These are phyloP conservation scores for Aspergillus sp. DNA, from an alignment of 2,329 filamentous ascomycete genomes.

Conservation along the genomic window DNA sequence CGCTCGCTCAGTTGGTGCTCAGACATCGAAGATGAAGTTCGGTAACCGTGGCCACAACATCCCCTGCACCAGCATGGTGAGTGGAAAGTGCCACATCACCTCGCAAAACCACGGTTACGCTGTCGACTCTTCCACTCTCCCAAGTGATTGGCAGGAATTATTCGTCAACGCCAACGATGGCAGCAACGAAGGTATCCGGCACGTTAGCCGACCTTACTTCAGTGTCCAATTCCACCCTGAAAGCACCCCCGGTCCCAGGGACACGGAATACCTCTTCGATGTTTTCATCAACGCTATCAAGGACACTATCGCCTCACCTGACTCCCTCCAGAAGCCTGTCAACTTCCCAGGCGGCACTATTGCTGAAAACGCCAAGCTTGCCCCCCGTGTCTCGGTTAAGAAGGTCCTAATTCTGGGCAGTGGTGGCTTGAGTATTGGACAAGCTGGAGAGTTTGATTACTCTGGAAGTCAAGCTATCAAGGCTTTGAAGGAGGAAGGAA, in stretches of 20 bases:
- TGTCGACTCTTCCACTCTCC: conserved; percentile 76
- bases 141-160: conserved; percentile 82
- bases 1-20: conserved; percentile 80
- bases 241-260: conserved; percentile 89
- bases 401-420: conserved; percentile 93
- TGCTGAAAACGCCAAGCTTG: conserved; percentile 72
- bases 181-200: conserved; percentile 96
- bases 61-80: conserved; percentile 92
- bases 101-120: conserved; percentile 98
- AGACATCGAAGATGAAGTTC: conserved; percentile 96
- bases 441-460: conserved; percentile 98
- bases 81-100: conserved; percentile 96
- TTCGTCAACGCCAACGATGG: conserved; percentile 98
- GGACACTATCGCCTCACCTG: conserved; percentile 66
- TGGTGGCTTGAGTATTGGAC: conserved; percentile 94
- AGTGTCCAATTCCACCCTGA: conserved; percentile 99
- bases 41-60: conserved; percentile 99
- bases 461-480: conserved; percentile 98
- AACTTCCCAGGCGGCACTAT: conserved; percentile 81
- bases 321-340: conserved; percentile 70
- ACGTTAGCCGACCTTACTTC: conserved; percentile 83
- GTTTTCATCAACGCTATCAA: conserved; percentile 88
- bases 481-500: conserved; percentile 94
- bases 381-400: conserved; percentile 81
- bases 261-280: conserved; percentile 96